Base-by-base conservation (phyloP, 768 basidiomycete species). In the Serendipita sp. region DNA sequence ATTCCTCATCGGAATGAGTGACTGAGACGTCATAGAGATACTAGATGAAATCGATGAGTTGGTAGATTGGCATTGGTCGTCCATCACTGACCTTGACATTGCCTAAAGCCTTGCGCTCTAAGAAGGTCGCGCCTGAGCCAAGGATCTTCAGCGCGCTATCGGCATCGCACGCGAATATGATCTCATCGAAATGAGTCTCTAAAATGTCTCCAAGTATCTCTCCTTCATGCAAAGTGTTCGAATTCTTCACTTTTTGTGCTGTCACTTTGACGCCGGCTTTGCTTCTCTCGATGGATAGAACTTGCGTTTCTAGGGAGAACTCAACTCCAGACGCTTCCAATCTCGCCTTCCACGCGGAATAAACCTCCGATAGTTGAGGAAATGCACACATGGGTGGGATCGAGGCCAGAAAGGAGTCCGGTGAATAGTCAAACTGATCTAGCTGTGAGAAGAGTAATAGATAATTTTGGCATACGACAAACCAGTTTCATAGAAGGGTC, bases 1-100 rank as follows among this genome's bases (percentile, higher is more conserved):
- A 78, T 0, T 71, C 70, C 1, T 74, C 63, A 61, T 80, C 78
- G 42, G 71, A 74, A 65, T 82, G 81, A 1, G 79, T 81, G 33
- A 81, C 77, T 0, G 77, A 78, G n/a, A 78, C 69, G 60, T 79
- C 76, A 70, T 74, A 74, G 17, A 58, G 53, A 31, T 58, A 58
- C 53, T 58, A 38, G 1, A 24, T 11, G 24, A 58, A n/a, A 24
- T 20, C n/a, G 45, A 22, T 30, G 11, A 9, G 33, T 58, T n/a
- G 9, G 17, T n/a, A 28, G n/a, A 50, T 30, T 4, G 53, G 20
- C 17, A n/a, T 9, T 58, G 26, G 4, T 26, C 11, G 26, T 22
- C 17, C 9, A 58, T 26, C 33, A 9, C 28, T 58, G 24, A 33
- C 53, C 70, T 76, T 78, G 45, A 78, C 75, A 43, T 67, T 72